These are phyloP conservation scores for Acmispon strigosus DNA, from an alignment of 306 rosid genomes.

Conservation along the genomic window DNA sequence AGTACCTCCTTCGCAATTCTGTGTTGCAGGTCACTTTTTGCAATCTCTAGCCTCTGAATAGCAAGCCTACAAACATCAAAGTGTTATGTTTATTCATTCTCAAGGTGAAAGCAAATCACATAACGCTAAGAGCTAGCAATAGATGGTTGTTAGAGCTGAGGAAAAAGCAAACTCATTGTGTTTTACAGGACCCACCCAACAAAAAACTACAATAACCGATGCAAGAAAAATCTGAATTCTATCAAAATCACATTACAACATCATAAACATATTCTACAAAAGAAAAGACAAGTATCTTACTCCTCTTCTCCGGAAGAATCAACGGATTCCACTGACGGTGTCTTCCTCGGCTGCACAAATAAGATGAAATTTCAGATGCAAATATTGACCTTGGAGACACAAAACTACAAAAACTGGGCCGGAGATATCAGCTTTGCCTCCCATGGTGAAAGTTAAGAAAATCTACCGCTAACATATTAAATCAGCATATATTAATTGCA, in stretches of 20 bases:
- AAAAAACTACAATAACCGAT: background rate
- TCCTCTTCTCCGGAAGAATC: constrained; percentile 99
- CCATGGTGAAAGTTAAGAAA: background rate
- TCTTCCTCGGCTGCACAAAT: constrained; percentile 76
- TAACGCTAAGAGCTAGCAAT: background rate
- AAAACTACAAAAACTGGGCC: background rate
- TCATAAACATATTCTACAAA: background rate
- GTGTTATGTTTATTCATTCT: background rate
- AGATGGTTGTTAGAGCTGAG: background rate
- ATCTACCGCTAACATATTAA: background rate
- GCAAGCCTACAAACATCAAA: constrained; percentile 56
- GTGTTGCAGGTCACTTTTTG: constrained; percentile 87
- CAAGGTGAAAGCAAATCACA: background rate
- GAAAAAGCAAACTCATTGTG: background rate
- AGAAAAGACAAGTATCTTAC: constrained; percentile 45
- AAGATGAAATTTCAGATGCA: constrained; percentile 25
- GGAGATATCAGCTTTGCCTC: background rate
- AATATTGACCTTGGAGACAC: background rate
- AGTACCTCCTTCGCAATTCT: constrained; percentile 96
- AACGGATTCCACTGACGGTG: constrained; percentile 84
- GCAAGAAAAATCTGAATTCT: background rate
- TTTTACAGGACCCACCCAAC: background rate
- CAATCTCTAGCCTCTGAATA: constrained; percentile 93
- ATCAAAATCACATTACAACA: background rate
- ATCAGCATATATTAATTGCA: background rate